Conservation (phyloP, 331 rosid genomes). For the Pyrus hybrid region DNA sequence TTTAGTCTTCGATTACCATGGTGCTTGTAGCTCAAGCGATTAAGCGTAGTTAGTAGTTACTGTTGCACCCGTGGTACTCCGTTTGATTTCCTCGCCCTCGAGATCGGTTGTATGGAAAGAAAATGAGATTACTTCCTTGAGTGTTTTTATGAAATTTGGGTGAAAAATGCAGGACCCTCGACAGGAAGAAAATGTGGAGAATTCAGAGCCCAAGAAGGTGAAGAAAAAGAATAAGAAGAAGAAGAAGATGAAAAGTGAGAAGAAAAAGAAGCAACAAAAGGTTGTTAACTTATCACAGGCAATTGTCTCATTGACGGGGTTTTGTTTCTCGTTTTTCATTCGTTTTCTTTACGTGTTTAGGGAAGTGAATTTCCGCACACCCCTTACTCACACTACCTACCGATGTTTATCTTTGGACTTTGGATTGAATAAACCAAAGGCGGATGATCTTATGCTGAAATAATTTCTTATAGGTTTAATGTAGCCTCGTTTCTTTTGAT, state of each 20-base stretch:
- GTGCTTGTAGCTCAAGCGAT: too few species aligned
- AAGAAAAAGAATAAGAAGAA: slow-evolving; percentile 37
- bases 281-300: neutral
- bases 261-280: slow-evolving; percentile 32
- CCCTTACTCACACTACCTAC: too few species aligned
- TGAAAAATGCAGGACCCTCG: slow-evolving; percentile 33
- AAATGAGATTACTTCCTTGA: neutral
- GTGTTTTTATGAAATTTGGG: neutral
- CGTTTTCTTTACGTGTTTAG: neutral
- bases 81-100: too few species aligned
- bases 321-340: neutral
- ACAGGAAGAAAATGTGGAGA: slow-evolving; percentile 24
- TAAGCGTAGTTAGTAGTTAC: too few species aligned
- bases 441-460: too few species aligned
- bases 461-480: neutral
- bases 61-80: too few species aligned
- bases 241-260: slow-evolving; percentile 7
- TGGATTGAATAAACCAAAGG: too few species aligned
- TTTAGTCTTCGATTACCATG: neutral
- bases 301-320: neutral
- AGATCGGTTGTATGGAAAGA: too few species aligned
- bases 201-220: slow-evolving; percentile 14
- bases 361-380: too few species aligned
- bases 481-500: neutral
- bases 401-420: too few species aligned